Conservation (phyloP, 306 rosid genomes). For the Aeschynomene evenia region DNA sequence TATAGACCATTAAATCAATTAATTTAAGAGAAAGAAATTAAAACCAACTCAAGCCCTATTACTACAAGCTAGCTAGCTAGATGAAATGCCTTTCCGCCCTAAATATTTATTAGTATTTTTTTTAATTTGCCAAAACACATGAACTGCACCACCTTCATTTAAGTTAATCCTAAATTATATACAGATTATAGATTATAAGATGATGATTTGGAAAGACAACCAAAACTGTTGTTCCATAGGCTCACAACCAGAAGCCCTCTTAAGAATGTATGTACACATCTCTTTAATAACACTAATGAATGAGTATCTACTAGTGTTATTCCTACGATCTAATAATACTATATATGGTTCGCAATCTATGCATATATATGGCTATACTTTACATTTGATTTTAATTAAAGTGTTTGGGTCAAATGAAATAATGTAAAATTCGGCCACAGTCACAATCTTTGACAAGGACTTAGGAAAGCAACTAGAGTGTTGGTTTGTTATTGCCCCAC, state of each 20-base stretch:
- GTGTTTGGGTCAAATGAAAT: neutral
- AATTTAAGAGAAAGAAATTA: no score
- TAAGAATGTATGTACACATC: neutral
- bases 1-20: neutral
- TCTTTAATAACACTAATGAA: neutral
- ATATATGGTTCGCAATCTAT: neutral
- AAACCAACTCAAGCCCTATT: neutral
- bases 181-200: no score
- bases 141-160: neutral
- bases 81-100: neutral
- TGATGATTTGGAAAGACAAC: neutral
- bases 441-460: neutral
- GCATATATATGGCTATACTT: neutral
- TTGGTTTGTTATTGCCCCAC: neutral
- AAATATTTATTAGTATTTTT: neutral
- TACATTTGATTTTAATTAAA: neutral
- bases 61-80: neutral
- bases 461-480: neutral
- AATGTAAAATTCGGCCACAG: neutral
- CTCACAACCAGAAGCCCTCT: neutral
- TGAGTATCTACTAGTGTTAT: neutral
- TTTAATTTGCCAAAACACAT: slow-evolving; percentile 18
- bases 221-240: neutral
- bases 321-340: neutral
- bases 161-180: neutral